These are phyloP conservation scores for Trichosanthes truncata DNA, from an alignment of 306 rosid species.

Conservation along the genomic window DNA sequence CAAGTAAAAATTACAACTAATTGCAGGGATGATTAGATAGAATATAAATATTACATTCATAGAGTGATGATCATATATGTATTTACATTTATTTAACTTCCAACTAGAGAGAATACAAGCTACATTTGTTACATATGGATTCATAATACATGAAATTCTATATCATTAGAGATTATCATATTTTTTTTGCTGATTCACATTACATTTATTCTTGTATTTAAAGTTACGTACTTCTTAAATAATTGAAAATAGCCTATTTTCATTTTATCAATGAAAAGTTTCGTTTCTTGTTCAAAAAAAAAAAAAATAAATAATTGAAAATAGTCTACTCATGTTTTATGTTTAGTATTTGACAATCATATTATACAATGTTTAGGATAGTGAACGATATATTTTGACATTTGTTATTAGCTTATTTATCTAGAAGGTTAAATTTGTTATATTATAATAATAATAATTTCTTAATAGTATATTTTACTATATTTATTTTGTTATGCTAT, in stretches of 20 bases:
- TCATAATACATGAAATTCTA: not conserved
- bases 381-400: not conserved
- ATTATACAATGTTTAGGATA: not conserved
- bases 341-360: not conserved
- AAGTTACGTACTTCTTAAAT: not conserved
- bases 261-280: no score
- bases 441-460: no score
- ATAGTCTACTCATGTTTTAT: not conserved
- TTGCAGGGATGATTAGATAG: not conserved
- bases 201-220: not conserved
- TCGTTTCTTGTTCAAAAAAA: no score
- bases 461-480: not conserved
- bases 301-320: not conserved
- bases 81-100: not conserved
- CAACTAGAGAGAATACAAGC: not conserved
- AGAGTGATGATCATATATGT: not conserved
- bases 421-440: not conserved
- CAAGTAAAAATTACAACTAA: not conserved
- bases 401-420: not conserved
- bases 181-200: not conserved
- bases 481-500: not conserved
- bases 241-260: not conserved
- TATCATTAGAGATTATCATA: not conserved
- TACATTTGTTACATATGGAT: not conserved
- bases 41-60: not conserved